Conservation (phyloP, 805 yeast species). For the Metschnikowia vanudenii region DNA sequence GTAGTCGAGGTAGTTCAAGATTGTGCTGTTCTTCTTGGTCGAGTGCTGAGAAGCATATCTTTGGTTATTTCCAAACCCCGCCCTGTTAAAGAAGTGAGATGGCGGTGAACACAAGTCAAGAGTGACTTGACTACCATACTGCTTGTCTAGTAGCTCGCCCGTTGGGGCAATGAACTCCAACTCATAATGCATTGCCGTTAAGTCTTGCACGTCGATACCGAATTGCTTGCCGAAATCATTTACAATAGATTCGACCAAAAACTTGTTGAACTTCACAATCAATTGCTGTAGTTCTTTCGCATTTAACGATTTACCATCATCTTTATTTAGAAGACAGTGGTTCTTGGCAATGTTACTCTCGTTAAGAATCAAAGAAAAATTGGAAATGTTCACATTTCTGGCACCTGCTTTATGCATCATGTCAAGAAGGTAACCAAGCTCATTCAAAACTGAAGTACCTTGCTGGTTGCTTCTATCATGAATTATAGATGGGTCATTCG, state of each 20-base stretch:
- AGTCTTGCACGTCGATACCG: conserved; percentile 23
- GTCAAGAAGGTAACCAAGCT: conserved; percentile 85
- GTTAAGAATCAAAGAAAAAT: conserved; percentile 53
- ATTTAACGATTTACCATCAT: conserved; percentile 44
- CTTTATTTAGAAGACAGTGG: conserved; percentile 53
- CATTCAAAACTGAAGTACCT: conserved; percentile 62
- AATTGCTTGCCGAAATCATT: conserved; percentile 45
- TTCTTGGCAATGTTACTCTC: conserved; percentile 46
- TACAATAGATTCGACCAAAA: conserved; percentile 52
- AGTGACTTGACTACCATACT: conserved; percentile 35
- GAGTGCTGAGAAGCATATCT: conserved; percentile 11
- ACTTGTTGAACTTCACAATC: conserved; percentile 56
- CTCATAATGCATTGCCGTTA: conserved; percentile 45
- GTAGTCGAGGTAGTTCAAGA: conserved; percentile 59
- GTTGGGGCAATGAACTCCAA: conserved; percentile 40
- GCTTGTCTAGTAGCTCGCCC: conserved; percentile 38
- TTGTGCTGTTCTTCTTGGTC: conserved; percentile 30
- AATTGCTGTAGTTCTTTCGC: conserved; percentile 43
- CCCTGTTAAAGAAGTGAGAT: conserved; percentile 23
- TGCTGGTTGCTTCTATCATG: conserved; percentile 30
- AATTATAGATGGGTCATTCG: conserved; percentile 35
- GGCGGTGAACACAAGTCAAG: conserved; percentile 46
- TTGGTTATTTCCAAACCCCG: conserved; percentile 14
- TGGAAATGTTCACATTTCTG: conserved; percentile 68
- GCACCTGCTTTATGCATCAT: conserved; percentile 85